phyloP scores from a whole-genome alignment of 169 alveolate species.

The Cyclospora cayetanensis region DNA sequence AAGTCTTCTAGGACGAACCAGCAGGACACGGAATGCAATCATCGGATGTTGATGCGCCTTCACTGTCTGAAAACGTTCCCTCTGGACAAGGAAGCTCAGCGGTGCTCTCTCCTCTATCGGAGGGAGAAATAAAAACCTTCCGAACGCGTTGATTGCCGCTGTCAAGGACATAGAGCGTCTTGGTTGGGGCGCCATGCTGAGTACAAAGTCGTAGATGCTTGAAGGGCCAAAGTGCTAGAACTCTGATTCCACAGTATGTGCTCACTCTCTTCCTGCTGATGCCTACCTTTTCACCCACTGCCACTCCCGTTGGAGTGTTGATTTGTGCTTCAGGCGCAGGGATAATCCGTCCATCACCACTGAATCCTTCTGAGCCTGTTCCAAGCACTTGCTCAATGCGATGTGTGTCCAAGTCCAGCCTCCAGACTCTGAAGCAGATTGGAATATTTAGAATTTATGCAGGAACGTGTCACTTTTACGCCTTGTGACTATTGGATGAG shows the following conservation, averaged over 20 bases:
- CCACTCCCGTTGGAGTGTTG: neutral
- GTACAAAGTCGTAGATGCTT: neutral
- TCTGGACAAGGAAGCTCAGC: slow-evolving; percentile 11
- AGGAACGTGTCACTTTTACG: no score
- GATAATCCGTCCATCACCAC: slow-evolving; percentile 38
- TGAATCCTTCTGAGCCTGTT: neutral
- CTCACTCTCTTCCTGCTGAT: neutral
- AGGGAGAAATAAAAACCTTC: neutral
- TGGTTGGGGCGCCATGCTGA: neutral
- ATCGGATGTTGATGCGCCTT: slow-evolving; percentile 9
- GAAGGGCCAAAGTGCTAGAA: no score
- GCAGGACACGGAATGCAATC: slow-evolving; percentile 69
- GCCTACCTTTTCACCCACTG: slow-evolving; percentile 30
- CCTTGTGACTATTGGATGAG: no score
- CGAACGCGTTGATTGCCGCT: slow-evolving; percentile 46
- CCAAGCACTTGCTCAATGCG: slow-evolving; percentile 18
- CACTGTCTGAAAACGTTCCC: slow-evolving; percentile 28
- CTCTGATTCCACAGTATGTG: no score
- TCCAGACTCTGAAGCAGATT: neutral
- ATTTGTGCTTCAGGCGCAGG: slow-evolving; percentile 22
- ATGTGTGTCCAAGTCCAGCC: neutral
- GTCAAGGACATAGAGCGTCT: slow-evolving; percentile 9
- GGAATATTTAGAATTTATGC: no score
- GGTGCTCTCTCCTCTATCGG: slow-evolving; percentile 27
- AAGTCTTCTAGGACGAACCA: no score